Base-by-base conservation (phyloP, 306 rosid species). In the Fragaria vesca region DNA sequence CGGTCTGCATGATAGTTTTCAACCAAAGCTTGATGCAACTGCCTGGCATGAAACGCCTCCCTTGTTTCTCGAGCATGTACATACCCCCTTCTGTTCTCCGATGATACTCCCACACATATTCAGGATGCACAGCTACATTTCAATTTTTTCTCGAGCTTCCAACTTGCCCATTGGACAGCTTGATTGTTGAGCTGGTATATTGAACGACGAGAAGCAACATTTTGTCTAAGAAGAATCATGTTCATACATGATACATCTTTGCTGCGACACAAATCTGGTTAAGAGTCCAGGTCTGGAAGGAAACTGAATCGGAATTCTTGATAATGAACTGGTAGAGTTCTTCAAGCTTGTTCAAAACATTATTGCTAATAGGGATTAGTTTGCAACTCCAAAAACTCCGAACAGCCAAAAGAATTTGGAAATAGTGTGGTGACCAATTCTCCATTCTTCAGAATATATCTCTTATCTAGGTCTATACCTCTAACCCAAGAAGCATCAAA, bases 401-500 rank as follows among this genome's bases (percentile, higher is more conserved):
- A 40, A 6, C 43, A 40, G 5, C 43, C 8, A 40, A 6, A 40
- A 6, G 43, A 40, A 40, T 40, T 40, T 40, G 43, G 8, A 40
- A 40, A 40, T 40, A 40, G 43, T 40, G 4, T 40, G 67, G 45
- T 58, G 13, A 88, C 83, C 28, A 83, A 42, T 58, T 67, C 76
- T 28, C 88, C 90, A 11, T 74, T 81, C 50, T 18, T 79, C 55
- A 50, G 69, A 16, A 85, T 73, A 55, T 66, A 40, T 10, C 66
- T 66, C 20, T 58, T 75, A 6, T 72, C 81, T 6, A 58, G 30
- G 30, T 28, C 30, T 28, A 28, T 40, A 65, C 85, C 73, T 5
- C 9, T 80, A 30, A 84, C 88, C 97, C 95, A 92, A 51, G 48
- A 67, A 36, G 91, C 91, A 78, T 86, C 83, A 68, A 87, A 79